Conservation (phyloP, 768 basidiomycete genomes). For the Trametes meyenii region DNA sequence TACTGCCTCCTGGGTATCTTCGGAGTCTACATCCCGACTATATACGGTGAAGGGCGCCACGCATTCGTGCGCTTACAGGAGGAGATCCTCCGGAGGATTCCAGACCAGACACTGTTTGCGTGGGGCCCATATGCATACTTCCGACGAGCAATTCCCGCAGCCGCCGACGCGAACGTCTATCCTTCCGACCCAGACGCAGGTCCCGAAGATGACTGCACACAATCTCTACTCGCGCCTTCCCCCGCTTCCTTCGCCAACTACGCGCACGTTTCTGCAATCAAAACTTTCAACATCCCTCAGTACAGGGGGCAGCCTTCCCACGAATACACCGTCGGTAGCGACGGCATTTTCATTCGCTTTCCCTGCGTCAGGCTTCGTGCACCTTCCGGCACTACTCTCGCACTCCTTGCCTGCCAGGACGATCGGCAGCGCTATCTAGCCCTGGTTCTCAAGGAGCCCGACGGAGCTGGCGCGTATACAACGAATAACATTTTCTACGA, state of each 20-base stretch:
- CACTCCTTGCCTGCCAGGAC: neutral
- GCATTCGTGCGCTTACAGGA: neutral
- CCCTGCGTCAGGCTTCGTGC: neutral
- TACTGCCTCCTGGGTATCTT: conserved; percentile 2
- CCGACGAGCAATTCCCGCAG: neutral
- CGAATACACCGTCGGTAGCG: neutral
- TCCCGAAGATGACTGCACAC: neutral
- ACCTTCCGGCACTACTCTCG: neutral
- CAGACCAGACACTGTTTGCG: neutral
- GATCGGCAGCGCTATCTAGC: neutral
- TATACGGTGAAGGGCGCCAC: neutral
- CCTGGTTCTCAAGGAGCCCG: neutral
- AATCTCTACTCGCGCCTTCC: neutral
- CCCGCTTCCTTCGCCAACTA: neutral
- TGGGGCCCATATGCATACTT: neutral
- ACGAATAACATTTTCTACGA: neutral
- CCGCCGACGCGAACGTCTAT: neutral
- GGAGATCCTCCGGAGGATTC: neutral
- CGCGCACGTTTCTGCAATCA: neutral
- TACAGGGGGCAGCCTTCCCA: neutral
- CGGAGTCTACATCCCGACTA: neutral
- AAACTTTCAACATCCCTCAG: neutral
- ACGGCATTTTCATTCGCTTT: neutral
- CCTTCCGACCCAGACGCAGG: neutral
- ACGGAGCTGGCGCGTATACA: neutral